A percentile compares a stretch with the other conserved stretches of the same genome.
Conservation (phyloP, 352 stramenopile genomes). For the Phytophthora vignae region DNA sequence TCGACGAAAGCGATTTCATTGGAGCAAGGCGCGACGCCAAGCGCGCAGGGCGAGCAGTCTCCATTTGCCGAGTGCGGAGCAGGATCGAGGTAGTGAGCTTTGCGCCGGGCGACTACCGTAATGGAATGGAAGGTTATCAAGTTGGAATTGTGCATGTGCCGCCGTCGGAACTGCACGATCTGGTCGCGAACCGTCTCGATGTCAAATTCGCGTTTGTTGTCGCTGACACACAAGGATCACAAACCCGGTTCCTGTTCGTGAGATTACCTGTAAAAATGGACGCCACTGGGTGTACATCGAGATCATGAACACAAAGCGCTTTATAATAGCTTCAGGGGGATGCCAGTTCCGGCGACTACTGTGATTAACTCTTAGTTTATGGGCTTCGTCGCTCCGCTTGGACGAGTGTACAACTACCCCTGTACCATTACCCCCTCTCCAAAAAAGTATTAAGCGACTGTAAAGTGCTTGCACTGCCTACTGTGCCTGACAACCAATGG, state of each 20-base stretch:
- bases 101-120: background rate
- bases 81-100: background rate
- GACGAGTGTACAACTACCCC: no score
- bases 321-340: no score
- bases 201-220: background rate
- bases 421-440: no score
- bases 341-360: no score
- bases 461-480: no score
- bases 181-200: constrained; percentile 10
- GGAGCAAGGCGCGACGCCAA: constrained; percentile 13
- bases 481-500: no score
- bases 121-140: background rate
- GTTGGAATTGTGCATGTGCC: background rate
- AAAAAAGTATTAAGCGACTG: no score
- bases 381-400: no score
- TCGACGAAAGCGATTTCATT: constrained; percentile 5
- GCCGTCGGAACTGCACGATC: constrained; percentile 7
- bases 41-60: background rate
- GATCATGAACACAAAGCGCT: background rate
- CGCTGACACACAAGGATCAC: background rate
- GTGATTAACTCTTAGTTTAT: no score
- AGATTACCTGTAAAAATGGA: background rate
- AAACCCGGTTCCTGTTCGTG: background rate
- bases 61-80: background rate
- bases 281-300: background rate